A percentile compares a stretch with the other conserved stretches of the same genome.
These are phyloP conservation scores for Saksenaea oblongispora DNA, from an alignment of 371 early-diverging fungal species.

Conservation along the genomic window DNA sequence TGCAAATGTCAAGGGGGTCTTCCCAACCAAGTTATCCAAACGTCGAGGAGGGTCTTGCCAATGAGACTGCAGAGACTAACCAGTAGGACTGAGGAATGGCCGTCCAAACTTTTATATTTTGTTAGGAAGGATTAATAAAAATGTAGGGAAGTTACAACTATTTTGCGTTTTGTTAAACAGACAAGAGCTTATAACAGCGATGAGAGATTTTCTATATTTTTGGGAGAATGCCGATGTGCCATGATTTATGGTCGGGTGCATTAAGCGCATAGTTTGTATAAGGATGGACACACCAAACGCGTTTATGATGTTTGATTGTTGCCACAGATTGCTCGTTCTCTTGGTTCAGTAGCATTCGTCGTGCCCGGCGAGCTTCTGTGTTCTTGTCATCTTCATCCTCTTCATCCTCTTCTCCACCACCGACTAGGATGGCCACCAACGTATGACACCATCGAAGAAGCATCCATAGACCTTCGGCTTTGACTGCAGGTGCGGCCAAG, in stretches of 20 bases:
- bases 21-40: no score
- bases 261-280: constrained; percentile 3
- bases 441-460: constrained; percentile 43
- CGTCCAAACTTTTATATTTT: no score
- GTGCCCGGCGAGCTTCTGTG: not conserved
- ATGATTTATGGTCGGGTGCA: constrained; percentile 18
- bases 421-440: constrained; percentile 37
- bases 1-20: no score
- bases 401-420: constrained; percentile 29
- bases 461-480: constrained; percentile 52
- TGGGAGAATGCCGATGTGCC: constrained; percentile 53
- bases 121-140: no score
- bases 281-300: constrained; percentile 49
- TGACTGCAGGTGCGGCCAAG: constrained; percentile 37
- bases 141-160: no score
- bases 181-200: not conserved
- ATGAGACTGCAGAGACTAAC: no score
- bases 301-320: constrained; percentile 36
- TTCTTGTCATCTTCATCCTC: constrained; percentile 22
- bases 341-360: constrained; percentile 10
- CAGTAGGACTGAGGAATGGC: no score
- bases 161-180: not conserved
- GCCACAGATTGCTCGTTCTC: constrained; percentile 42
- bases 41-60: no score
- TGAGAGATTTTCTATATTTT: constrained; percentile 18